These are phyloP conservation scores for Acacia confusa DNA, from an alignment of 306 rosid species.

Conservation along the genomic window DNA sequence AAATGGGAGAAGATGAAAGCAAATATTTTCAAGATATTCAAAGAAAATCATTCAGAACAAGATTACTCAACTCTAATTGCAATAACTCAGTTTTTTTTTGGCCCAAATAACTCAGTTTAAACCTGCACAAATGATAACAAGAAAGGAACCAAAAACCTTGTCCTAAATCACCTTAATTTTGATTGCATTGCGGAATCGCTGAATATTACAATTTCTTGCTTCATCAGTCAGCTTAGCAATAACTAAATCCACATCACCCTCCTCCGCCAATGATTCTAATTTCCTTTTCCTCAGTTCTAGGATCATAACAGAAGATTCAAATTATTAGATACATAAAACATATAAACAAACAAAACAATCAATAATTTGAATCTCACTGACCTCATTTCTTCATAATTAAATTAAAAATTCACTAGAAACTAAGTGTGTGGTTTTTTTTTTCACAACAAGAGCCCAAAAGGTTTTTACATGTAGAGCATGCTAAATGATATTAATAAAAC, in stretches of 20 bases:
- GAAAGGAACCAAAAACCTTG: slow-evolving; percentile 19
- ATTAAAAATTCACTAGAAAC: not conserved
- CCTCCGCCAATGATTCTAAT: slow-evolving; percentile 53
- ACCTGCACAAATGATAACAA: slow-evolving; percentile 18
- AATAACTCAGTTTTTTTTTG: not conserved
- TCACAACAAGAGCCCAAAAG: not conserved
- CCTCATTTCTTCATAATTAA: not conserved
- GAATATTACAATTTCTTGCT: slow-evolving; percentile 51
- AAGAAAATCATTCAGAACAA: not conserved
- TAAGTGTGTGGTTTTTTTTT: not conserved
- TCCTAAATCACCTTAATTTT: slow-evolving; percentile 66
- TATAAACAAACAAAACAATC: not conserved
- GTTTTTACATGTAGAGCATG: not conserved
- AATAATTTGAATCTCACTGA: not conserved
- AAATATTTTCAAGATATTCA: slow-evolving; percentile 6
- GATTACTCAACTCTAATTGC: not conserved
- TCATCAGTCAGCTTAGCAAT: slow-evolving; percentile 68
- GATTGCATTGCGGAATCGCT: slow-evolving; percentile 56
- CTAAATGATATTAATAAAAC: not conserved
- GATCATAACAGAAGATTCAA: slow-evolving; percentile 37
- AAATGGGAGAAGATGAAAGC: slow-evolving; percentile 13
- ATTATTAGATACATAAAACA: not conserved
- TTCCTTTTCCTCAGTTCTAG: slow-evolving; percentile 65
- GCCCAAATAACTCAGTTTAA: slow-evolving; percentile 1
- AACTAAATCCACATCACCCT: slow-evolving; percentile 57